Conservation (phyloP, 768 basidiomycete species). For the Tricholoma sp. region DNA sequence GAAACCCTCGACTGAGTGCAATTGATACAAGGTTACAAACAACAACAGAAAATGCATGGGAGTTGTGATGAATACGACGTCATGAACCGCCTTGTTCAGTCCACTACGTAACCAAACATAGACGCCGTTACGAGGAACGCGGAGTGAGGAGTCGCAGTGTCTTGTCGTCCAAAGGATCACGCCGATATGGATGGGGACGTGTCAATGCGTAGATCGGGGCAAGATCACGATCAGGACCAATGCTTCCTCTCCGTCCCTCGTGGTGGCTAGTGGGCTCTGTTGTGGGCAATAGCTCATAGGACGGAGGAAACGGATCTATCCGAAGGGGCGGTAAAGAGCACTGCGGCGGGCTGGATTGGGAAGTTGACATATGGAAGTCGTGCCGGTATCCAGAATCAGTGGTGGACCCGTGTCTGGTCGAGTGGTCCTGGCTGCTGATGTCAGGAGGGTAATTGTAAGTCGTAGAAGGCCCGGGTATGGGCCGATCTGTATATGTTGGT, state of each 20-base stretch:
- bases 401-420: not conserved
- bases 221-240: conserved; percentile 34
- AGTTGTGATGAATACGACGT: not conserved
- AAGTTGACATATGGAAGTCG: not conserved
- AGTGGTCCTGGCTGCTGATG: not conserved
- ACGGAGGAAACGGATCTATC: conserved; percentile 2
- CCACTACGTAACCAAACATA: not conserved
- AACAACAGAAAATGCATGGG: not conserved
- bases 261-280: not conserved
- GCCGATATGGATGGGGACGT: conserved; percentile 50
- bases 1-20: not conserved
- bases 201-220: conserved; percentile 54
- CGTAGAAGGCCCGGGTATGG: not conserved
- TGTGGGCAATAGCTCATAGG: conserved; percentile 6
- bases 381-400: not conserved
- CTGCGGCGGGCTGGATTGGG: not conserved
- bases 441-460: not conserved
- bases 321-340: not conserved
- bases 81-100: too few relatives aligned
- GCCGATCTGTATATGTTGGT: not conserved
- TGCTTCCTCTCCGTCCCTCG: conserved; percentile 21
- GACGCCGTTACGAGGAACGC: not conserved
- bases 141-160: conserved; percentile 44
- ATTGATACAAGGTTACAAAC: conserved; percentile 6
- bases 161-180: conserved; percentile 59